Base-by-base conservation (phyloP, 192 early-diverging fungal species). In the Ambispora gerdemannii region DNA sequence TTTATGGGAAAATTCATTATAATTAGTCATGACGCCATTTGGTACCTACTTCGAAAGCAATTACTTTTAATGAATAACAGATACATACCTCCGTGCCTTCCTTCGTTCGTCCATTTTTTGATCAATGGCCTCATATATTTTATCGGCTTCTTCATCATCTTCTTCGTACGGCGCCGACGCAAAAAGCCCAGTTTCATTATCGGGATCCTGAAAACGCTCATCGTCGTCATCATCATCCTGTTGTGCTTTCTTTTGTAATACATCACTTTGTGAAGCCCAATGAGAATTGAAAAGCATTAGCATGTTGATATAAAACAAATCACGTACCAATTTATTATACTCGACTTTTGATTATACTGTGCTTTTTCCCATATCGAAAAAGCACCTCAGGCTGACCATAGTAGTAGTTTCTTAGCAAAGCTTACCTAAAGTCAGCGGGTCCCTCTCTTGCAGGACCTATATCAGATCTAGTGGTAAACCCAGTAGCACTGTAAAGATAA, bases 381-480 rank as follows among this genome's bases (percentile, higher is more conserved):
- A n/a, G n/a, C n/a, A n/a, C n/a, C n/a, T n/a, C n/a, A n/a, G n/a
- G n/a, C n/a, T n/a, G n/a, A n/a, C n/a, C n/a, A n/a, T n/a, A n/a
- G n/a, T n/a, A n/a, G n/a, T n/a, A n/a, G n/a, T n/a, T n/a, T n/a
- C n/a, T n/a, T n/a, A n/a, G n/a, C n/a, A n/a, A 49, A 11, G 32
- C 74, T 52, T 82, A 86, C 82, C 74, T 74, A 52, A 69, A 56
- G 43, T 79, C 78, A 22, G 78, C 73, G 1, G 80, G 77, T 32
- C 83, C 76, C 72, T 98, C 95, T 68, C 93, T 87, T 4, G 95
- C 97, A 27, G 95, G 94, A 53, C 97, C 97, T 68, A 98, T 95
- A 83, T 98, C 97, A 7, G 95, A 95, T 27, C 95, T 90, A 25
- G 97, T 99, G 13, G 97, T 99, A 72, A 99, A 99, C 7, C 97